Evolutionary conservation across 2,329 filamentous ascomycete species (phyloP).

Genomic region (Cadophora luteo-olivacea): DNA sequence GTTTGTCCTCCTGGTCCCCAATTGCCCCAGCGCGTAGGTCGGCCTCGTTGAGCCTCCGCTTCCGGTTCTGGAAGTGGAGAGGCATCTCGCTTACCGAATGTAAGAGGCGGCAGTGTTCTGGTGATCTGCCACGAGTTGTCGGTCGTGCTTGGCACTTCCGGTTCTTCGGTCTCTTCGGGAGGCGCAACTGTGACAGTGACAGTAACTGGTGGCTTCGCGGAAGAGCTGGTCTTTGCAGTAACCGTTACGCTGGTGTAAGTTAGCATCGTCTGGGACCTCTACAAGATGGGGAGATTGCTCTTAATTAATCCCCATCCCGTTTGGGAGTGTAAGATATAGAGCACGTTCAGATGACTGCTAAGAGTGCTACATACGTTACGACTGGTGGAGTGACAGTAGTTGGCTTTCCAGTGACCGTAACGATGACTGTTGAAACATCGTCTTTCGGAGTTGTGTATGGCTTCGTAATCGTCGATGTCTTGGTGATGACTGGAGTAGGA

Average conservation of each 20-base stretch:
- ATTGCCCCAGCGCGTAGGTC: background rate
- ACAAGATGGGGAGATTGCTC: too few relatives aligned
- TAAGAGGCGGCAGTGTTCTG: background rate
- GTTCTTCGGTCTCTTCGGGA: background rate
- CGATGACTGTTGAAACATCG: background rate
- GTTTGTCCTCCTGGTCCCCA: conserved; percentile 11
- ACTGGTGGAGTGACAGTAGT: background rate
- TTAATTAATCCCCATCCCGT: too few relatives aligned
- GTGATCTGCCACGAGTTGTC: conserved; percentile 4
- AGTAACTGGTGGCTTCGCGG: background rate
- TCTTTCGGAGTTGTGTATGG: conserved; percentile 1
- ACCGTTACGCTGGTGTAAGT: conserved; percentile 1
- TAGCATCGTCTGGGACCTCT: background rate
- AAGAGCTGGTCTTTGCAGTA: conserved; percentile 1
- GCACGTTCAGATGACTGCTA: too few relatives aligned
- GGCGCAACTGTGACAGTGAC: conserved; percentile 3
- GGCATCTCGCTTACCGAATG: conserved; percentile 3
- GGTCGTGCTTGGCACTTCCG: background rate
- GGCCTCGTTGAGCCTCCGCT: background rate
- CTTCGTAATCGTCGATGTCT: conserved; percentile 7
- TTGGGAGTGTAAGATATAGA: too few relatives aligned
- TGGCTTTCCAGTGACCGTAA: conserved; percentile 2
- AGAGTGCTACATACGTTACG: background rate
- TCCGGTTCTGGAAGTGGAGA: background rate
- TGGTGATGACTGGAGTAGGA: conserved; percentile 1